These are phyloP conservation scores for Cruciata laevipes DNA, from an alignment of 257 asterid genomes.

Conservation along the genomic window DNA sequence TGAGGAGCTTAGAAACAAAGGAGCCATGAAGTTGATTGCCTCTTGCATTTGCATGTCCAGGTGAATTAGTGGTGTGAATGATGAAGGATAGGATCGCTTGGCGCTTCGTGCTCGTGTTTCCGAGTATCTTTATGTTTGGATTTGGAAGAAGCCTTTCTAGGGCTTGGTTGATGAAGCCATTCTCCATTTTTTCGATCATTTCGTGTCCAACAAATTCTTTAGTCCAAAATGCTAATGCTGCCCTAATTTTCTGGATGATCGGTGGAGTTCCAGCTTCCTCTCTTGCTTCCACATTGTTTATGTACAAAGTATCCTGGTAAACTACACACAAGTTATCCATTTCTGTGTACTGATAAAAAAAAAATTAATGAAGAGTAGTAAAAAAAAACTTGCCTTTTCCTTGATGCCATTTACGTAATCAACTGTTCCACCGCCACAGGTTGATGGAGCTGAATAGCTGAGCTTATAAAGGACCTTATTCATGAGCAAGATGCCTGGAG, in stretches of 20 bases:
- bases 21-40: conserved; percentile 55
- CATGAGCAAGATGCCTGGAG: conserved; percentile 60
- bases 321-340: neutral
- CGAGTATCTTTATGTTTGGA: conserved; percentile 36
- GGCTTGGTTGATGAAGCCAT: conserved; percentile 31
- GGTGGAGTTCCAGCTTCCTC: conserved; percentile 80
- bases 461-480: conserved; percentile 42
- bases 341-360: neutral
- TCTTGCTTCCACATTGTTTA: conserved; percentile 52
- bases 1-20: conserved; percentile 63
- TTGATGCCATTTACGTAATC: conserved; percentile 38
- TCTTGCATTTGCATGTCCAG: conserved; percentile 18
- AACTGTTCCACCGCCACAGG: conserved; percentile 75
- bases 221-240: conserved; percentile 55
- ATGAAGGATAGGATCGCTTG: conserved; percentile 59
- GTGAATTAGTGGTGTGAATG: conserved; percentile 28
- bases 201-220: conserved; percentile 50
- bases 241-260: conserved; percentile 54
- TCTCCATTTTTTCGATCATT: conserved; percentile 33
- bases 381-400: conserved; percentile 31
- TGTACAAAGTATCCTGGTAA: conserved; percentile 51
- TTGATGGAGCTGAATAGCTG: conserved; percentile 53
- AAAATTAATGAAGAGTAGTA: no score
- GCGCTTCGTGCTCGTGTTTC: conserved; percentile 37
- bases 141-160: conserved; percentile 36